A percentile compares a stretch with the other conserved stretches of the same genome.
Evolutionary conservation across 169 alveolate genomes (phyloP).

Genomic region (Eimeria sp.): DNA sequence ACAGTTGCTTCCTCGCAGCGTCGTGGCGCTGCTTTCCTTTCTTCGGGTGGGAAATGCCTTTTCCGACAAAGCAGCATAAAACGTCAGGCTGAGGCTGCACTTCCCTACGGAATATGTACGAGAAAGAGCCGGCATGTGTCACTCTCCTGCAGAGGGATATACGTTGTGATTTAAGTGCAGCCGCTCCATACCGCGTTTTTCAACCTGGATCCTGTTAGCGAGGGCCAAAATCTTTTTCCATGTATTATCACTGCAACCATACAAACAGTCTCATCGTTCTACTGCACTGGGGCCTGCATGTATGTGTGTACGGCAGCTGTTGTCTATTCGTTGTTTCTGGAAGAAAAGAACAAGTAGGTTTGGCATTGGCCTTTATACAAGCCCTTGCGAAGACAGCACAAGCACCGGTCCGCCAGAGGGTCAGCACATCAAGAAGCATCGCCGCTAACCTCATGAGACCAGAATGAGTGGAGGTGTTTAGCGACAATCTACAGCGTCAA

Average conservation of each 20-base stretch:
- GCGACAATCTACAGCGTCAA: neutral
- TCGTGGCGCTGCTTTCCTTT: neutral
- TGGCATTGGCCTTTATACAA: too few relatives aligned
- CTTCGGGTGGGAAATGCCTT: neutral
- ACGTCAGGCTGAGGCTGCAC: neutral
- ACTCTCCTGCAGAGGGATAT: neutral
- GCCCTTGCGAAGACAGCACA: too few relatives aligned
- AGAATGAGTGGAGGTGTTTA: neutral
- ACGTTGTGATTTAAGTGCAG: neutral
- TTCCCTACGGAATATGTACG: neutral
- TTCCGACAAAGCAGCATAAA: neutral
- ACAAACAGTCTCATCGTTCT: neutral
- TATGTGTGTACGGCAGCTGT: neutral
- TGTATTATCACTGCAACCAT: neutral
- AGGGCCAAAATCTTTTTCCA: slow-evolving; percentile 33
- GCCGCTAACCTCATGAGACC: too few relatives aligned
- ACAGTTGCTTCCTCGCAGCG: neutral
- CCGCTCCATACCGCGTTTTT: neutral
- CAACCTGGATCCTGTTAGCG: neutral
- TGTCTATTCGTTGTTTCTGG: neutral
- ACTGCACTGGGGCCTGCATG: neutral
- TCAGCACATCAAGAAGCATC: neutral
- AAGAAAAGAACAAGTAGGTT: too few relatives aligned
- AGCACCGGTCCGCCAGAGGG: too few relatives aligned
- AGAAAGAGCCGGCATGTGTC: neutral